phyloP scores from a whole-genome alignment of 176 grass and related monocot species.

The Chrysopogon serrulatus region DNA sequence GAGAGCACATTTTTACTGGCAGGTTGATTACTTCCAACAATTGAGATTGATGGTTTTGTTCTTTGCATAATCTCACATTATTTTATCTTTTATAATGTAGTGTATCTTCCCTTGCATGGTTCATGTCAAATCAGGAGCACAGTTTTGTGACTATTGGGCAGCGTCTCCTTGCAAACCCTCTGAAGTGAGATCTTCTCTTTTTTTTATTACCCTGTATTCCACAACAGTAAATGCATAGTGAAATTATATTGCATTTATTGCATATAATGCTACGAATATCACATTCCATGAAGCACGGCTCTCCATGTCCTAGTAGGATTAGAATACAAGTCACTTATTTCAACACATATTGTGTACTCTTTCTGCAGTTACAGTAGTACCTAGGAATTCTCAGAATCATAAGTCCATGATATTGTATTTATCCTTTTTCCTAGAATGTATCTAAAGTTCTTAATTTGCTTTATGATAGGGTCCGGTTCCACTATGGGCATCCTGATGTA shows the following conservation, averaged over 20 bases:
- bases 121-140: conserved; percentile 98
- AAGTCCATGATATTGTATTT: background rate
- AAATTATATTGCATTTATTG: background rate
- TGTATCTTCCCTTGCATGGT: conserved; percentile 99
- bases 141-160: conserved; percentile 98
- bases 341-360: conserved; percentile 2
- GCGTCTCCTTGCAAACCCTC: conserved; percentile 77
- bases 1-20: conserved; percentile 97
- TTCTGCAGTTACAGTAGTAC: background rate
- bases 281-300: background rate
- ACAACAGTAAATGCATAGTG: background rate
- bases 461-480: conserved; percentile 79
- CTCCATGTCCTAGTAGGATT: background rate
- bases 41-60: conserved; percentile 20
- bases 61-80: conserved; percentile 24
- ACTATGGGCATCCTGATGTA: conserved; percentile 97
- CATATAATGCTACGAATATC: background rate
- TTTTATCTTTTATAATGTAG: conserved; percentile 40
- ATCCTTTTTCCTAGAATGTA: background rate
- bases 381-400: background rate
- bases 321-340: background rate
- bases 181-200: conserved; percentile 57
- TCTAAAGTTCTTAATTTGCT: conserved; percentile 22
- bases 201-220: background rate
- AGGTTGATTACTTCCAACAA: conserved; percentile 42